Base-by-base conservation (phyloP, 371 early-diverging fungal species). In the Mycotypha africana region DNA sequence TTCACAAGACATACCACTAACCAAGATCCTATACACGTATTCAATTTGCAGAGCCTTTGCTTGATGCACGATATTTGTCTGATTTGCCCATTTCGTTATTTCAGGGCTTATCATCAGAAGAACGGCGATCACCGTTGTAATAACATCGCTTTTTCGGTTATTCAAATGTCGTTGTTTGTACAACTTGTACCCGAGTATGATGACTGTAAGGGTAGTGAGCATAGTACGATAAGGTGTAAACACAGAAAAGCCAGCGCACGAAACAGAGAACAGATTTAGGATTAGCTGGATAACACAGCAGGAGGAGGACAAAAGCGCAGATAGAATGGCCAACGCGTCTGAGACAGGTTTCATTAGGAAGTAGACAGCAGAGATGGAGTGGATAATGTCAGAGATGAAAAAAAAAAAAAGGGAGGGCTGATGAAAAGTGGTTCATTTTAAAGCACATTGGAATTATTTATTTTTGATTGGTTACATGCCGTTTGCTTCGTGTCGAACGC, bases 161-260 rank as follows among this genome's bases (percentile, higher is more conserved):
- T 47, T 47, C 26, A 49, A 45, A 38, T 38, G n/a, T n/a, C n/a
- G n/a, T n/a, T n/a, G n/a, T n/a, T n/a, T n/a, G n/a, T n/a, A 39
- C 25, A 67, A 3, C 14, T 49, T 62, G 25, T 55, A 56, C 3
- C 53, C 33, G 20, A 73, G 35, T 20, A 64, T 14, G 0, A 54
- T 12, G 0, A 61, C 9, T 1, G 72, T 69, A 2, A 70, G 17
- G 2, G 58, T 28, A 15, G 58, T 48, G 10, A 78, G 57, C 9
- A 65, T 5, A 0, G 68, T 52, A 2, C 76, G 67, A 33, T 67
- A 62, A 0, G 76, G 72, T 5, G 78, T 74, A 23, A 81, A 52
- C n/a, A 76, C 37, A 0, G 77, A 58, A 56, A 81, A 75, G 0
- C 79, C 78, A 4, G 79, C 78, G 44, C 79, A 78, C n/a, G 76